Evolutionary conservation across 2,329 filamentous ascomycete genomes (phyloP), one percentile per base, ranked within the genome.

Genomic region (Verticillium alfalfae): DNA sequence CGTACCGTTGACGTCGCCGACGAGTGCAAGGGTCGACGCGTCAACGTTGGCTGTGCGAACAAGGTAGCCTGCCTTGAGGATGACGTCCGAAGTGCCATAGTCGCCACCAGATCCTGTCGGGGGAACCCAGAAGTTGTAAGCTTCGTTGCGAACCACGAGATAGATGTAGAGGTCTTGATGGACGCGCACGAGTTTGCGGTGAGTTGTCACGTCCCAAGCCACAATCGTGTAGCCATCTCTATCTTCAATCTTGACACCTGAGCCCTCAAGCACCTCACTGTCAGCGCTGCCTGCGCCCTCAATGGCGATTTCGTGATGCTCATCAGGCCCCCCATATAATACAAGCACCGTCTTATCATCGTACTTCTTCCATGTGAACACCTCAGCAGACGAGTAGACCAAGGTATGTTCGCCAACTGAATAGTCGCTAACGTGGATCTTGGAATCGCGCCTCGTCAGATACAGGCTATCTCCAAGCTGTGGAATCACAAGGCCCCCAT

Each of bases 1-100:
- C 0, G 89, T 92, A 0, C 80, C 73, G 67, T 94, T 93, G 64
- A 93, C 80, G 68, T 95, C 91, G 3, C 88, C 91, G 4, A 83
- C 84, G 2, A 94, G 71, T 13, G 83, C 78, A 5, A 94, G 77
- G 1, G 81, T 80, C n/a, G 75, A 76, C 2, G 81, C 84, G 5
- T 82, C 67, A 1, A 88, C 71, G 2, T 80, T 79, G 0, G 87
- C 87, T 0, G 82, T 85, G 7, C 89, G 83, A 39, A 90, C 70
- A 0, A 91, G 79, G 67, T 91, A 89, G 10, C 85, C 84, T 0
- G 83, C 87, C 63, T 87, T 84, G 58, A 88, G 73, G 49, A 91
- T 86, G 18, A 89, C 78, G 73, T 81, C 66, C 0, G 75, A 76
- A 2, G 67, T 74, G 38, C 75, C 75, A 8, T 69, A 77, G 0